Evolutionary conservation across 805 yeast genomes (phyloP).

Genomic region (Torulaspora maleeae): DNA sequence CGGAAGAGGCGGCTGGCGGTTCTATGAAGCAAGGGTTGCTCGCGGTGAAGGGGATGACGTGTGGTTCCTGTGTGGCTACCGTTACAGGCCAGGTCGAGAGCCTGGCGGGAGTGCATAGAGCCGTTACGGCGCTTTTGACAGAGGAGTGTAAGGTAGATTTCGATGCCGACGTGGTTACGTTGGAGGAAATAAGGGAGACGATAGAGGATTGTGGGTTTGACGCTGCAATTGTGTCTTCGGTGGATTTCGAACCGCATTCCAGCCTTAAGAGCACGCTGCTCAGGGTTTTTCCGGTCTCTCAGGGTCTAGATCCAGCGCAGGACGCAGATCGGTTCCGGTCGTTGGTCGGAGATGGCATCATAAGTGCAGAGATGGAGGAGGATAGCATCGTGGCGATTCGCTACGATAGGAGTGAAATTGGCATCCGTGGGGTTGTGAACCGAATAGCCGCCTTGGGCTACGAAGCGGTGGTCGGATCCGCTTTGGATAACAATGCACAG

Average conservation of each 20-base stretch:
- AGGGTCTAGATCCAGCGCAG: conserved; percentile 36
- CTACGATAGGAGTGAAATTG: conserved; percentile 49
- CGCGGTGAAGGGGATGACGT: conserved; percentile 76
- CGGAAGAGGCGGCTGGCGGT: not conserved
- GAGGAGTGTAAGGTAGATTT: conserved; percentile 64
- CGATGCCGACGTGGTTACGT: conserved; percentile 29
- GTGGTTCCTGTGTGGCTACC: conserved; percentile 75
- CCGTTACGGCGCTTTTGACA: conserved; percentile 67
- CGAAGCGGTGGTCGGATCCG: conserved; percentile 45
- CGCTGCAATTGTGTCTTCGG: conserved; percentile 29
- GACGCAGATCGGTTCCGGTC: conserved; percentile 3
- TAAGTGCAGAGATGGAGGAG: conserved; percentile 3
- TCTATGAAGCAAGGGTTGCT: conserved; percentile 9
- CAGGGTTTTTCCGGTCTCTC: conserved; percentile 56
- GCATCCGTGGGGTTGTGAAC: conserved; percentile 60
- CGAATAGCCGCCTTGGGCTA: conserved; percentile 50
- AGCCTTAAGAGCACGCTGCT: conserved; percentile 24
- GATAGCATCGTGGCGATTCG: conserved; percentile 31
- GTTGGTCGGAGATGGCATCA: conserved; percentile 8
- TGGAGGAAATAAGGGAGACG: conserved; percentile 42
- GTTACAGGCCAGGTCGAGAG: conserved; percentile 51
- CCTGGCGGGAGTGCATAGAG: conserved; percentile 49
- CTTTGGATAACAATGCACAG: conserved; percentile 61
- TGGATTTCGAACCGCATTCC: conserved; percentile 1
- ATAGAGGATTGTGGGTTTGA: conserved; percentile 80